These are phyloP conservation scores for Hericium erinaceus DNA, from an alignment of 768 basidiomycete species.

Conservation along the genomic window DNA sequence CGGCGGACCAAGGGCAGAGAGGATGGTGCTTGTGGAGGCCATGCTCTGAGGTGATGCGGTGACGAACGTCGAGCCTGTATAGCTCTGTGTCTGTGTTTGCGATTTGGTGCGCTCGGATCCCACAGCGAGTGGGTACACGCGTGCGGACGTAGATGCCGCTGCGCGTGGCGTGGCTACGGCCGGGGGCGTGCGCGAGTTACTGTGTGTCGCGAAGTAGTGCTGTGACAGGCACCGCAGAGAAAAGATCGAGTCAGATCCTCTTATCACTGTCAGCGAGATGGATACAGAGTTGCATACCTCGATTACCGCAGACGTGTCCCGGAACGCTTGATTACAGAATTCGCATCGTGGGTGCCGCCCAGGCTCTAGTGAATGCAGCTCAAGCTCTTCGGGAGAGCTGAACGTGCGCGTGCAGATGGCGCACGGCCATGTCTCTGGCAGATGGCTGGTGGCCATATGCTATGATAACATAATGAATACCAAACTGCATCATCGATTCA, in stretches of 20 bases:
- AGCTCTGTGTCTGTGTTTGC: not conserved
- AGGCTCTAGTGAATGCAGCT: not conserved
- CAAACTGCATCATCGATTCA: too few relatives aligned
- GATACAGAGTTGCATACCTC: not conserved
- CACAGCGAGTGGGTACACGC: not conserved
- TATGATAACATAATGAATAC: too few relatives aligned
- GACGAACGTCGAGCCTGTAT: too few relatives aligned
- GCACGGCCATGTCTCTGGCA: not conserved
- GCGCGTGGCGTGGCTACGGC: too few relatives aligned
- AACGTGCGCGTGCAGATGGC: not conserved
- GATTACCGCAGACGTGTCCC: conserved; percentile 1
- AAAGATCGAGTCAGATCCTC: too few relatives aligned
- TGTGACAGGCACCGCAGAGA: not conserved
- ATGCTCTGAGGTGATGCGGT: too few relatives aligned
- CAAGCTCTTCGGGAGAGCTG: not conserved
- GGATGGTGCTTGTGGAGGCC: too few relatives aligned
- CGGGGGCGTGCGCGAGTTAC: too few relatives aligned
- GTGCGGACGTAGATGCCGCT: not conserved
- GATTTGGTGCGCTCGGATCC: not conserved
- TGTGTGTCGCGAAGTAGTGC: not conserved
- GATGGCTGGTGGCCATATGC: too few relatives aligned
- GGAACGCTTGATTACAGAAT: conserved; percentile 1
- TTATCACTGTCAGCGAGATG: too few relatives aligned
- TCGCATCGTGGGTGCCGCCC: not conserved
- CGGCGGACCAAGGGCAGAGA: too few relatives aligned